phyloP scores from a whole-genome alignment of 169 alveolate species.

The Fabrea salina region DNA sequence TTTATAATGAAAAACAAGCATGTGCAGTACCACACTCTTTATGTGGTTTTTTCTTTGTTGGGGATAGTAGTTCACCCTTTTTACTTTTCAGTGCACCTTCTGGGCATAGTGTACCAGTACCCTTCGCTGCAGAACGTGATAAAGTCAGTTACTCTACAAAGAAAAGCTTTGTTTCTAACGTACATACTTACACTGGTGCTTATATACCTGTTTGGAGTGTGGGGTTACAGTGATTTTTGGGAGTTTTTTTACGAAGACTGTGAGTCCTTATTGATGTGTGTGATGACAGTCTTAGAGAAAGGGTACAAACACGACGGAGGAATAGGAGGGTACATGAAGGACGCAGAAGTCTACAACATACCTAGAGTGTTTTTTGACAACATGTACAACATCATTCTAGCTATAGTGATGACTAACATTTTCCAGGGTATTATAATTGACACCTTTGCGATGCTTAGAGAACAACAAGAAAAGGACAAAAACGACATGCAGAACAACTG shows the following conservation, averaged over 20 bases:
- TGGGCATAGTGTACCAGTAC: slow-evolving; percentile 25
- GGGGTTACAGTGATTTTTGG: background rate
- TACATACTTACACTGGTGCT: slow-evolving; percentile 1
- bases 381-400: slow-evolving; percentile 35
- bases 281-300: slow-evolving; percentile 19
- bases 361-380: slow-evolving; percentile 20
- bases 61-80: slow-evolving; percentile 28
- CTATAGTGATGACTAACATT: slow-evolving; percentile 42
- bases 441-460: slow-evolving; percentile 68
- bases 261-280: slow-evolving; percentile 10
- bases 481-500: slow-evolving; percentile 67
- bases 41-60: background rate
- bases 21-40: background rate
- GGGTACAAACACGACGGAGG: slow-evolving; percentile 43
- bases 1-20: background rate
- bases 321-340: slow-evolving; percentile 16
- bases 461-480: slow-evolving; percentile 43
- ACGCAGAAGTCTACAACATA: background rate
- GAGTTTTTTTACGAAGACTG: background rate
- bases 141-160: background rate
- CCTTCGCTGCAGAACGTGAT: slow-evolving; percentile 16
- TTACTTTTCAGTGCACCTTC: slow-evolving; percentile 2
- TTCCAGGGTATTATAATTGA: slow-evolving; percentile 68
- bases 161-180: background rate
- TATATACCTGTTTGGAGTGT: background rate